A percentile compares a stretch with the other conserved stretches of the same genome.
phyloP scores from a whole-genome alignment of 2,329 filamentous ascomycete species.

The Neonectria hederae region DNA sequence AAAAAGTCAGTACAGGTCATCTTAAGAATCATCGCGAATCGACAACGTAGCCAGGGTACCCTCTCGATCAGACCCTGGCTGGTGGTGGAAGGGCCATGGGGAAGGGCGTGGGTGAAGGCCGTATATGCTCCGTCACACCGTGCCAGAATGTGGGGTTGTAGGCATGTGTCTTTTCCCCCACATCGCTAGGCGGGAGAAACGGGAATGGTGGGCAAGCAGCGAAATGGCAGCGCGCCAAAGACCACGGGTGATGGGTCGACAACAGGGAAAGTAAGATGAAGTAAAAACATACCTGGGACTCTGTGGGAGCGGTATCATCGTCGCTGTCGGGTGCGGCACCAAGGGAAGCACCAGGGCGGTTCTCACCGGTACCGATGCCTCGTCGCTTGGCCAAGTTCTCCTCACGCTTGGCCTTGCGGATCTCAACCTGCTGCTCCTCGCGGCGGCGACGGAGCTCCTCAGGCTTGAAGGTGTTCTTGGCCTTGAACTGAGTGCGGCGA shows the following conservation, averaged over 20 bases:
- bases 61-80: conserved; percentile 1
- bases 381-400: conserved; percentile 98
- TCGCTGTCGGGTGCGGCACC: conserved; percentile 95
- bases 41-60: conserved; percentile 6
- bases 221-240: background rate
- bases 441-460: conserved; percentile 98
- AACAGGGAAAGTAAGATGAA: conserved; percentile 23
- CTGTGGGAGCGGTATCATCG: conserved; percentile 93
- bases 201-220: conserved; percentile 21
- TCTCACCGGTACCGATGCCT: conserved; percentile 86
- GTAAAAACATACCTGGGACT: conserved; percentile 81
- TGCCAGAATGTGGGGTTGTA: conserved; percentile 47
- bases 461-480: conserved; percentile 98
- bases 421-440: conserved; percentile 99
- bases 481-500: conserved; percentile 99
- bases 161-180: conserved; percentile 46
- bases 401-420: conserved; percentile 97
- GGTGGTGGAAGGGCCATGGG: conserved; percentile 17
- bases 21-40: conserved; percentile 14
- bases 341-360: conserved; percentile 81
- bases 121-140: conserved; percentile 28
- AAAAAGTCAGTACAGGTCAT: conserved; percentile 31
- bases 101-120: conserved; percentile 24
- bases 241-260: conserved; percentile 2
- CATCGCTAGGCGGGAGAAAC: conserved; percentile 41